Conservation (phyloP, 1,139 yeast species). For the Diutina siamensis region DNA sequence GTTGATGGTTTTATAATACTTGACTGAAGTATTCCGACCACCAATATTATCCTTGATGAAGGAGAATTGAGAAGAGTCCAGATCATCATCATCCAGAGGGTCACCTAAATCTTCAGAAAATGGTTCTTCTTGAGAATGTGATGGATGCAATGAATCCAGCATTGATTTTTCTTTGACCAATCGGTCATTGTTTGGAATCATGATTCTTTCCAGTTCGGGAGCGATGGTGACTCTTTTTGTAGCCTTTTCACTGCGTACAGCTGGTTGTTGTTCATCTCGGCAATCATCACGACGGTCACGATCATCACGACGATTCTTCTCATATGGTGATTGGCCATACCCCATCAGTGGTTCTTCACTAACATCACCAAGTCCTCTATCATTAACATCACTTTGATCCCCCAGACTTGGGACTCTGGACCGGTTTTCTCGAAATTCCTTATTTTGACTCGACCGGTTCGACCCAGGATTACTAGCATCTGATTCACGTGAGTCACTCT, state of each 20-base stretch:
- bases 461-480: background rate
- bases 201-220: background rate
- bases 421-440: background rate
- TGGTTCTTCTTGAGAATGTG: background rate
- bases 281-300: background rate
- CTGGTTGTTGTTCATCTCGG: background rate
- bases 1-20: slow-evolving; percentile 38
- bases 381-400: background rate
- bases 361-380: too few species aligned
- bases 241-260: background rate
- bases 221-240: background rate
- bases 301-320: too few species aligned
- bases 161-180: background rate
- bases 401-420: background rate
- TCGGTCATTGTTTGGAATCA: background rate
- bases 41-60: slow-evolving; percentile 43
- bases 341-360: too few species aligned
- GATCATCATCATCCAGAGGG: slow-evolving; percentile 13
- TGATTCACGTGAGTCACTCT: too few species aligned
- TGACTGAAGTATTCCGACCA: slow-evolving; percentile 52
- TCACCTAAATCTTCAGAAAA: slow-evolving; percentile 1
- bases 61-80: slow-evolving; percentile 41
- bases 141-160: background rate
- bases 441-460: background rate
- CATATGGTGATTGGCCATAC: too few species aligned